A percentile compares a stretch with the other conserved stretches of the same genome.
phyloP scores from a whole-genome alignment of 768 basidiomycete genomes.

The Sutorius australiensis region DNA sequence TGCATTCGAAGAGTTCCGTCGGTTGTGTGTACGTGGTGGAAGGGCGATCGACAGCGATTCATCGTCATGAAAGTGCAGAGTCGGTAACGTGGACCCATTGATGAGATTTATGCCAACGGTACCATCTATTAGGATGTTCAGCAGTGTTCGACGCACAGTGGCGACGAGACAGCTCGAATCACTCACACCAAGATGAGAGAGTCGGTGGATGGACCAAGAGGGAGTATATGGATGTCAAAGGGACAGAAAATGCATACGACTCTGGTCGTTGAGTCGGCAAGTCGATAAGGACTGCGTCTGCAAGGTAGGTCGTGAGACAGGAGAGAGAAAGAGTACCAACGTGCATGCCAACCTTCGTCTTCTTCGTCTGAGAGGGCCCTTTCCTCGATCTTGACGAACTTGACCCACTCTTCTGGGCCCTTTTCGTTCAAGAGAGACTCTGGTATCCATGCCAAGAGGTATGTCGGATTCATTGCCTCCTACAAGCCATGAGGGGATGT shows the following conservation, averaged over 20 bases:
- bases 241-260: conserved; percentile 94
- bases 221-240: conserved; percentile 85
- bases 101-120: conserved; percentile 86
- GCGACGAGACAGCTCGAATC: conserved; percentile 11
- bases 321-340: not conserved
- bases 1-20: conserved; percentile 40
- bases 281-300: conserved; percentile 84
- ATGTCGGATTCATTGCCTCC: conserved; percentile 73
- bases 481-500: conserved; percentile 28
- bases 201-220: conserved; percentile 82
- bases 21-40: conserved; percentile 34
- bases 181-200: conserved; percentile 78
- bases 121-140: conserved; percentile 53
- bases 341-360: conserved; percentile 56
- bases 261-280: conserved; percentile 80
- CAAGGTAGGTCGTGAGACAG: conserved; percentile 5
- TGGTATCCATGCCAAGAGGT: conserved; percentile 92
- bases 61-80: conserved; percentile 95
- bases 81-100: conserved; percentile 80
- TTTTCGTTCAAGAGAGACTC: conserved; percentile 79
- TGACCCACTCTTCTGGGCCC: conserved; percentile 82
- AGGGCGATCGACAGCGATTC: conserved; percentile 79
- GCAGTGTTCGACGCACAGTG: not conserved
- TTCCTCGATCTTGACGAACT: conserved; percentile 84
- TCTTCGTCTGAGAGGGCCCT: conserved; percentile 55